A percentile compares a stretch with the other conserved stretches of the same genome.
phyloP scores from a whole-genome alignment of 2,329 filamentous ascomycete species.

The Gyromitra esculenta region DNA sequence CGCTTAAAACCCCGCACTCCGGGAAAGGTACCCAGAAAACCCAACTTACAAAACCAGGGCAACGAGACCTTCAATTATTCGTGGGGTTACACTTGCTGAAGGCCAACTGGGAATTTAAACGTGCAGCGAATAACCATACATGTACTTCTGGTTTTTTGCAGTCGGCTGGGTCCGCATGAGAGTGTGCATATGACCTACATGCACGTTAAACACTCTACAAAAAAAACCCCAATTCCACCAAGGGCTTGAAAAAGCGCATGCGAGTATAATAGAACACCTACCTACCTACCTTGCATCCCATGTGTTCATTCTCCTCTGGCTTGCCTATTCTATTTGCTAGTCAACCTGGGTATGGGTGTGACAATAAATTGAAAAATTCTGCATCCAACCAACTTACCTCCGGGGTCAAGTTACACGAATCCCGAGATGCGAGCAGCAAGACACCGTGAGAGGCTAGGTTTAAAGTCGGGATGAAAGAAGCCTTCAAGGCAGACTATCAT shows the following conservation, averaged over 20 bases:
- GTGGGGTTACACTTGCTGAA: slow-evolving; percentile 11
- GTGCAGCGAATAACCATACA: too few relatives aligned
- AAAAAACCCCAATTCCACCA: background rate
- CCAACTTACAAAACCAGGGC: slow-evolving; percentile 14
- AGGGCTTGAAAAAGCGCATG: background rate
- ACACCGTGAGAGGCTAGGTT: background rate
- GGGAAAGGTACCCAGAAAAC: background rate
- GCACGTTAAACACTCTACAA: background rate
- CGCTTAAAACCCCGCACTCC: slow-evolving; percentile 27
- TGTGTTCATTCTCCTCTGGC: background rate
- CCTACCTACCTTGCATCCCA: background rate
- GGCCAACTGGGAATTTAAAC: background rate
- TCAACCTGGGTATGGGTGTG: background rate
- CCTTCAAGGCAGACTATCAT: slow-evolving; percentile 20
- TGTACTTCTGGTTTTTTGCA: too few relatives aligned
- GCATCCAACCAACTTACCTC: slow-evolving; percentile 24
- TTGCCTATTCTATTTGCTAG: background rate
- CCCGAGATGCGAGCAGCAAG: slow-evolving; percentile 7
- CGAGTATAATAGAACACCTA: background rate
- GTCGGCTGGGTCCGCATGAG: too few relatives aligned
- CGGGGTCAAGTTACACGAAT: slow-evolving; percentile 25
- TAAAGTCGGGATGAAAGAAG: slow-evolving; percentile 6
- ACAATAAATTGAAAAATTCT: background rate
- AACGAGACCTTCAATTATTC: slow-evolving; percentile 17
- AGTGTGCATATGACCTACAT: background rate